Evolutionary conservation across 176 grass and related monocot species (phyloP).

Genomic region (Triticum urartu): DNA sequence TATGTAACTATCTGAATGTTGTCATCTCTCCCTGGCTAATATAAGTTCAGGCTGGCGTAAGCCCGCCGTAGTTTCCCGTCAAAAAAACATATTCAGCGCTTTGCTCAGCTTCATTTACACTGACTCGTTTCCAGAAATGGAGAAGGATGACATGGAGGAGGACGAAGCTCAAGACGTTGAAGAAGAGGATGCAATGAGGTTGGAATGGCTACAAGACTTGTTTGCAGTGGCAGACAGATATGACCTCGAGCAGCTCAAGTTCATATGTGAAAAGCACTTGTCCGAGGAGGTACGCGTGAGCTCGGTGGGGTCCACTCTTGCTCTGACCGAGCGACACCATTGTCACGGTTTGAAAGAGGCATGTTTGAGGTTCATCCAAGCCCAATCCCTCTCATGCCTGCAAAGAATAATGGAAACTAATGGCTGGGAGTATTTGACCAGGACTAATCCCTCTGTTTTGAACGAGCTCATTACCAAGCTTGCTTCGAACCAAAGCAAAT

Average conservation of each 20-base stretch:
- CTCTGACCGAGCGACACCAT: not conserved
- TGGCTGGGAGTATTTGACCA: not conserved
- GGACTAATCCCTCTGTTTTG: not conserved
- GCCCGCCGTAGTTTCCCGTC: too few relatives aligned
- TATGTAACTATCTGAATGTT: too few relatives aligned
- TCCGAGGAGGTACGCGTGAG: not conserved
- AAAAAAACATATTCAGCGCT: not conserved
- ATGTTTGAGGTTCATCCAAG: not conserved
- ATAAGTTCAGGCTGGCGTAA: too few relatives aligned
- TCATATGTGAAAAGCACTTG: not conserved
- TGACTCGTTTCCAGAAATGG: not conserved
- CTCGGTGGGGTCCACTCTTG: not conserved
- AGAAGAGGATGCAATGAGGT: not conserved
- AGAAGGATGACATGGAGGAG: not conserved
- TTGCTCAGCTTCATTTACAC: not conserved
- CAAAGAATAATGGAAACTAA: not conserved
- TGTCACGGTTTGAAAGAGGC: not conserved
- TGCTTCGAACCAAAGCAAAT: not conserved
- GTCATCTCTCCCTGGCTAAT: too few relatives aligned
- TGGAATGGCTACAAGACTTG: not conserved
- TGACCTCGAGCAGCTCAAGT: not conserved
- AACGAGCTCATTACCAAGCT: not conserved
- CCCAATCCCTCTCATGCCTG: not conserved
- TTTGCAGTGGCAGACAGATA: not conserved
- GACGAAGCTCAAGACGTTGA: not conserved